Evolutionary conservation across 2,329 filamentous ascomycete genomes (phyloP), one percentile per base, ranked within the genome.

Genomic region (Nothophaeocryptopus gaeumannii): DNA sequence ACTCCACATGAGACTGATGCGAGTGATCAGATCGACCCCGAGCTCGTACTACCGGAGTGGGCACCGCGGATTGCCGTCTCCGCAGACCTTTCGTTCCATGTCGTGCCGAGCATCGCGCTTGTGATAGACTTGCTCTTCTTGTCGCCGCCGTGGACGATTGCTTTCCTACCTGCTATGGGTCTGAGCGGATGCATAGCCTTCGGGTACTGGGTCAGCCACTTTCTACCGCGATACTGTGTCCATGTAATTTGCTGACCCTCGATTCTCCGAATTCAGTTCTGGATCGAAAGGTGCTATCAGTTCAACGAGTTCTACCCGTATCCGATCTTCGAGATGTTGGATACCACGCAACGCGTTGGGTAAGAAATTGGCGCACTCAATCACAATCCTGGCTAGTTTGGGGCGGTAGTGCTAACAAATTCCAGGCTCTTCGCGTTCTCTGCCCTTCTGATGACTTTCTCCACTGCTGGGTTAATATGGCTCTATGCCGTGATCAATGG

Each of bases 251-350:
- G 20, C 20, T 26, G 20, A 26, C 20, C 20, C 20, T 26, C 20
- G 20, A 26, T 26, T 26, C 20, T 7, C 20, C 7, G 20, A 7
- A 26, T 26, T 26, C 20, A 26, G 20, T 78, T 79, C 56, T 91
- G 87, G 86, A 80, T 89, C 16, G 85, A 90, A 68, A 75, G 81
- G 16, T 89, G 86, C 71, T 87, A 80, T 60, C 75, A 74, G 38
- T 73, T 79, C 51, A 89, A 89, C 60, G 81, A 84, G 46, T 84
- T 78, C 59, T 95, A 95, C 60, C 89, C 90, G 0, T 96, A 96
- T 68, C 90, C 91, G 1, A 78, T 96, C 20, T 92, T 96, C 56
- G 83, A 76, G 8, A 66, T 87, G 38, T 72, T 95, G 36, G 78
- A 75, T 42, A 86, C 82, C 0, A 65, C 73, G 41, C 84, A 89